A percentile compares a stretch with the other conserved stretches of the same genome.
Conservation (phyloP, 2,329 filamentous ascomycete species). For the Aspergillus tubingensis region DNA sequence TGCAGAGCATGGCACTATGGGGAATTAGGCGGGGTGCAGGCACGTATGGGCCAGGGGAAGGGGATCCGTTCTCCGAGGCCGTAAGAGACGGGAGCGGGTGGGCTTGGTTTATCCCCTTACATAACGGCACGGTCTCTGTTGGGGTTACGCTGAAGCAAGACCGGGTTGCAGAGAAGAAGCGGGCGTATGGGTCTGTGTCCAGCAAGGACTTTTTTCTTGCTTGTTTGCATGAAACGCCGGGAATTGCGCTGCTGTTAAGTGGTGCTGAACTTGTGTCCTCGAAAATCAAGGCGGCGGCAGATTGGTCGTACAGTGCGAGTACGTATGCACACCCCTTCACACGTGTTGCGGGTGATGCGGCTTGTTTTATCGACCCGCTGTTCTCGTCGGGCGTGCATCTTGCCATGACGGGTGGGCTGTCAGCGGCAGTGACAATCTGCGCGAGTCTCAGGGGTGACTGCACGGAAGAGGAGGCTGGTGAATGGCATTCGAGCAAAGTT, state of each 20-base stretch:
- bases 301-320: neutral
- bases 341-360: neutral
- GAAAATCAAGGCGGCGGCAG: neutral
- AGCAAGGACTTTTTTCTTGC: neutral
- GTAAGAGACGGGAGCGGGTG: conserved; percentile 51
- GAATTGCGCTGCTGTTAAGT: neutral
- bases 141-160: conserved; percentile 5
- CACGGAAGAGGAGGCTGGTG: conserved; percentile 38
- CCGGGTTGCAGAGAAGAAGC: neutral
- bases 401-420: conserved; percentile 46
- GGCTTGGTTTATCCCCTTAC: conserved; percentile 54
- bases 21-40: conserved; percentile 35
- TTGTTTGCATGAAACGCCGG: neutral
- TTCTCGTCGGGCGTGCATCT: conserved; percentile 46
- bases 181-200: neutral
- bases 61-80: conserved; percentile 10
- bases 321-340: neutral
- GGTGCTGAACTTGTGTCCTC: neutral
- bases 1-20: conserved; percentile 55
- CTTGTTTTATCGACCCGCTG: neutral
- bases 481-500: conserved; percentile 50
- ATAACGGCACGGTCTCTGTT: conserved; percentile 42
- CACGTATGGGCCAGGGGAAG: neutral
- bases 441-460: conserved; percentile 26
- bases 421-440: conserved; percentile 48